These are phyloP conservation scores for Cladosporium sphaerospermum DNA, from an alignment of 2,329 filamentous ascomycete species.

Conservation along the genomic window DNA sequence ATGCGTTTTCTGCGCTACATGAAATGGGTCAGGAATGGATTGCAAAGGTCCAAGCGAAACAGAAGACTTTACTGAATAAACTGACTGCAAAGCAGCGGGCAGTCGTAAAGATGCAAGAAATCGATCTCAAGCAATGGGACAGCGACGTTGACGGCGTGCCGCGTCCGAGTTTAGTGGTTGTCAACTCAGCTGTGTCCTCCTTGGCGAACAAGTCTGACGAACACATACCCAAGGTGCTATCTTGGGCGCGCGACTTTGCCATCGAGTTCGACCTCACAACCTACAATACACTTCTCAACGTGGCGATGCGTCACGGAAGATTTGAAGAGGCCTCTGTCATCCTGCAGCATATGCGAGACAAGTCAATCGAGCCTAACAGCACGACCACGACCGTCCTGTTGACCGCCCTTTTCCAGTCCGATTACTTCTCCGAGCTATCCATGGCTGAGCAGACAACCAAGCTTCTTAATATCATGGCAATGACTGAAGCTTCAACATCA, in stretches of 20 bases:
- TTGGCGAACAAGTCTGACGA: conserved; percentile 47
- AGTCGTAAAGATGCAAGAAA: neutral
- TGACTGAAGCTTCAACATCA: conserved; percentile 50
- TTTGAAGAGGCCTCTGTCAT: conserved; percentile 31
- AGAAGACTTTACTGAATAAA: conserved; percentile 13
- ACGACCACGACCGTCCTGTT: conserved; percentile 69
- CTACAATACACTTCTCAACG: conserved; percentile 30
- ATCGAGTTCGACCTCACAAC: conserved; percentile 30
- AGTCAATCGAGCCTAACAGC: conserved; percentile 42
- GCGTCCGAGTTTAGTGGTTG: conserved; percentile 55
- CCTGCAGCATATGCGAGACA: conserved; percentile 37
- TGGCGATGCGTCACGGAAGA: conserved; percentile 24
- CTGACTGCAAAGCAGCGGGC: conserved; percentile 12
- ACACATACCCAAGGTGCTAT: conserved; percentile 50
- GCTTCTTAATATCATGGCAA: conserved; percentile 50
- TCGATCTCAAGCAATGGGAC: conserved; percentile 17
- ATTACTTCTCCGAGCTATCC: conserved; percentile 35
- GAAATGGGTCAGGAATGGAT: conserved; percentile 61
- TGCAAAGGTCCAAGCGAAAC: conserved; percentile 27
- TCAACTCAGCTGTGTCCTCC: conserved; percentile 66
- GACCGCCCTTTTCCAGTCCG: conserved; percentile 50
- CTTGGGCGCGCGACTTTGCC: conserved; percentile 34
- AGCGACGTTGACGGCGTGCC: conserved; percentile 38
- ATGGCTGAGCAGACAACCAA: conserved; percentile 46
- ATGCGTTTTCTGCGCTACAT: conserved; percentile 57